A percentile compares a stretch with the other conserved stretches of the same genome.
Conservation (phyloP, 2,329 filamentous ascomycete species). For the Blastomyces emzantsi region DNA sequence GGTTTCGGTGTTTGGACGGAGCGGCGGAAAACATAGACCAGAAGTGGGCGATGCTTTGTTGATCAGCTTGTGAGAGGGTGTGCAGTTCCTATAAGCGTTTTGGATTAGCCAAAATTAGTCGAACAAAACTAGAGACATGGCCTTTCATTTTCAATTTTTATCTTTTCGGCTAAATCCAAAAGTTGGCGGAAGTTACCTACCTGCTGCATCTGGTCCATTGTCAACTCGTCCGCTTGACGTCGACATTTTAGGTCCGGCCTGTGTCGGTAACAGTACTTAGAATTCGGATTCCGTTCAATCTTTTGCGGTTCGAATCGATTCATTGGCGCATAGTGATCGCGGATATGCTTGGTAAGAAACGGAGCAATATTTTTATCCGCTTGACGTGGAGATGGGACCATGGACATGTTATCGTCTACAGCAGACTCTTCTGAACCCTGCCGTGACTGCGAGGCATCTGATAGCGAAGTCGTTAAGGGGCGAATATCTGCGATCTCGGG, state of each 20-base stretch:
- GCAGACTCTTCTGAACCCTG: slow-evolving; percentile 6
- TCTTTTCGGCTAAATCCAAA: background rate
- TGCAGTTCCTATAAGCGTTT: slow-evolving; percentile 59
- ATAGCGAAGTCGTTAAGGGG: background rate
- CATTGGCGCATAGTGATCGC: slow-evolving; percentile 64
- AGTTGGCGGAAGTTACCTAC: slow-evolving; percentile 43
- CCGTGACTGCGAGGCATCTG: background rate
- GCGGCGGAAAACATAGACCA: slow-evolving; percentile 98
- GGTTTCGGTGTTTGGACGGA: slow-evolving; percentile 81
- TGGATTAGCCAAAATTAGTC: background rate
- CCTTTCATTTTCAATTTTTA: background rate
- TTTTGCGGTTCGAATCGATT: slow-evolving; percentile 16
- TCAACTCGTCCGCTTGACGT: slow-evolving; percentile 83
- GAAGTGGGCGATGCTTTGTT: slow-evolving; percentile 92
- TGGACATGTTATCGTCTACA: slow-evolving; percentile 28
- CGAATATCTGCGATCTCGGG: background rate
- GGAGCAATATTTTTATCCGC: slow-evolving; percentile 68
- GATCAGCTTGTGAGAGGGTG: slow-evolving; percentile 69
- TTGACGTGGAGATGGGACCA: slow-evolving; percentile 44
- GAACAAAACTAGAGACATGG: background rate
- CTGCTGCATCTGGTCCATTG: slow-evolving; percentile 89
- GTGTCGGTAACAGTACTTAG: slow-evolving; percentile 93
- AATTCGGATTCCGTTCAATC: slow-evolving; percentile 52
- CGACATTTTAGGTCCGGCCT: slow-evolving; percentile 89
- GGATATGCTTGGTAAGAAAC: slow-evolving; percentile 80